Base-by-base conservation (phyloP, 148 eudicot genomes). In the Camellia japonica region DNA sequence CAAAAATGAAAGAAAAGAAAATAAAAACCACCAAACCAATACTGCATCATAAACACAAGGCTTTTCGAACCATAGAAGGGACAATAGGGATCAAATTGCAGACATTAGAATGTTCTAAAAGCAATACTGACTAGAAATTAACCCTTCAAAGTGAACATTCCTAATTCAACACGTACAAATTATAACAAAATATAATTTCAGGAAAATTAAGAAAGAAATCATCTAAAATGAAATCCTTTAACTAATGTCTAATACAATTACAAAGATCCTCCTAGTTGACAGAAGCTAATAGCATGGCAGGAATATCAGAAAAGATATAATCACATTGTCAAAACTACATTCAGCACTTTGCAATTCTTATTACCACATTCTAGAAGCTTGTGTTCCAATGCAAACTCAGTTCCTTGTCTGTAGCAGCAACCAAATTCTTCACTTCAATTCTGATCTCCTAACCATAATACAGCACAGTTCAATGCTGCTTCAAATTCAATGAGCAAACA, bases 401-500 rank as follows among this genome's bases (percentile, higher is more conserved):
- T 19, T 60, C 52, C 67, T 18, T 44, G 67, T 23, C 67, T 60
- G 11, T 60, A 41, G 67, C 15, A 75, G 67, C 30, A 59, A 30
- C 20, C 11, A 18, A 42, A 74, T 13, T 55, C 77, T 55, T 20
- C 15, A 52, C 77, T 55, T 20, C 15, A 52, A 51, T 3, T 30
- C 14, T 55, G n/a, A 60, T 60, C 64, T 15, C 64, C 64, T 60
- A 18, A 60, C 64, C 20, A 18, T 60, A 60, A 60, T 60, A n/a
- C 42, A n/a, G 5, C 16, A 14, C 1, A 49, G 75, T 52, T n/a
- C 59, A 72, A 30, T 30, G 38, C 38, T 30, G 38, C 42, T 13
- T 2, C 63, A 18, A 30, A 18, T 56, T 58, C 52, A 78, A 54
- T 78, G 73, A 20, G 80, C 74, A 55, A 68, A 78, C 66, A 78